These are phyloP conservation scores for Naganishia sp. DNA, from an alignment of 1,284 basidiomycete species.

Conservation along the genomic window DNA sequence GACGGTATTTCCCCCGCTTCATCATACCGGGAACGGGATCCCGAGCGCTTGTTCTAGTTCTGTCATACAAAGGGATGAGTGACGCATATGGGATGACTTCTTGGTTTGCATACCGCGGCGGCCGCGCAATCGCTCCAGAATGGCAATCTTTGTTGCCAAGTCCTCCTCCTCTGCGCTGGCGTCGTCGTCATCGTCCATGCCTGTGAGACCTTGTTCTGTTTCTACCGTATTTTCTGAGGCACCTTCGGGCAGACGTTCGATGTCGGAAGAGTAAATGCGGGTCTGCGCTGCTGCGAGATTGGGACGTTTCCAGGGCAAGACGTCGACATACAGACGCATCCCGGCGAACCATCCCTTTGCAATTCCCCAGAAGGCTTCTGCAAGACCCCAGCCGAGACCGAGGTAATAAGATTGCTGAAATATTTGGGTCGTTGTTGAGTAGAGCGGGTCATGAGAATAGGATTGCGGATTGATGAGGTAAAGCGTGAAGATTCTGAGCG, in stretches of 20 bases:
- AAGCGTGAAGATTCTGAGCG: constrained; percentile 46
- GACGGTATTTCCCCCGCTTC: too few relatives aligned
- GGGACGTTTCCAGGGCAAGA: constrained; percentile 37
- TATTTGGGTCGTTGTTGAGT: constrained; percentile 43
- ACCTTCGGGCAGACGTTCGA: background rate
- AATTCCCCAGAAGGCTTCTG: constrained; percentile 51
- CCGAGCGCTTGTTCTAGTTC: constrained; percentile 52
- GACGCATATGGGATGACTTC: background rate
- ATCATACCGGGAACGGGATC: constrained; percentile 48
- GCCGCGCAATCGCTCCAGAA: constrained; percentile 49
- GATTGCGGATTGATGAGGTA: constrained; percentile 41
- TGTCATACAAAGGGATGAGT: constrained; percentile 12
- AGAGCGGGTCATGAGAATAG: background rate
- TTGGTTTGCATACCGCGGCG: constrained; percentile 41
- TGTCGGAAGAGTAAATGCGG: background rate
- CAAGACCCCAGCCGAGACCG: constrained; percentile 52
- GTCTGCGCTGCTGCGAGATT: too few relatives aligned
- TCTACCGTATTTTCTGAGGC: constrained; percentile 7
- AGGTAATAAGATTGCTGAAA: constrained; percentile 53
- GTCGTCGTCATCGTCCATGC: constrained; percentile 30
- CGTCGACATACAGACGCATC: constrained; percentile 49
- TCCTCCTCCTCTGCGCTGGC: constrained; percentile 45
- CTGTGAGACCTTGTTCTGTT: background rate
- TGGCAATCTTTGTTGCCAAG: constrained; percentile 48
- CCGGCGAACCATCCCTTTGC: constrained; percentile 50